Evolutionary conservation across 1,284 basidiomycete species (phyloP).

Genomic region (Tylopilus orsonianus): DNA sequence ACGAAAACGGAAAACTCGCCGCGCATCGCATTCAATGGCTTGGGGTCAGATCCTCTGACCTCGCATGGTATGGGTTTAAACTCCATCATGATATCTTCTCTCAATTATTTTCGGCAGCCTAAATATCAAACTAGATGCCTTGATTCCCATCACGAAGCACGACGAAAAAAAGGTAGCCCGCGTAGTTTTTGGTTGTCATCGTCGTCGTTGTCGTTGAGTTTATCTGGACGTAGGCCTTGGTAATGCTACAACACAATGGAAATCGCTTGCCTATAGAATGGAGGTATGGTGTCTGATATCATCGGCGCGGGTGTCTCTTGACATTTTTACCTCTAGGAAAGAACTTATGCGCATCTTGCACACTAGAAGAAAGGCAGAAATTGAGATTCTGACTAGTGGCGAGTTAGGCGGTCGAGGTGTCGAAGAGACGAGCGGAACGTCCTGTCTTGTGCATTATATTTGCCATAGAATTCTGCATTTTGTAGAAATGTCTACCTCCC

Average conservation of each 20-base stretch:
- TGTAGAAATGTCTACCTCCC: conserved; percentile 28
- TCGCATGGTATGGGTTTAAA: conserved; percentile 46
- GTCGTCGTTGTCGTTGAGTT: conserved; percentile 3
- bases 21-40: conserved; percentile 74
- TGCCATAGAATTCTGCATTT: conserved; percentile 27
- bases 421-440: conserved; percentile 15
- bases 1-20: conserved; percentile 64
- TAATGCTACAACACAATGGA: conserved; percentile 56
- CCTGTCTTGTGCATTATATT: conserved; percentile 29
- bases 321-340: conserved; percentile 43
- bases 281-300: conserved; percentile 52
- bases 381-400: conserved; percentile 61
- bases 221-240: conserved; percentile 50
- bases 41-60: conserved; percentile 72
- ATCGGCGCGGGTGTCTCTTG: neutral
- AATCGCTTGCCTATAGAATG: conserved; percentile 58
- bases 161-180: conserved; percentile 71
- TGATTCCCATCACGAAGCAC: conserved; percentile 68
- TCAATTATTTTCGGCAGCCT: conserved; percentile 42
- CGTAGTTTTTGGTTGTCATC: conserved; percentile 4
- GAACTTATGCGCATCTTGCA: conserved; percentile 81
- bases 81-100: neutral
- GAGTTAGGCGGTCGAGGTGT: conserved; percentile 1
- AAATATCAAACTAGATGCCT: conserved; percentile 54
- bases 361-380: conserved; percentile 83